Evolutionary conservation across 108 stramenopile species (phyloP), one percentile per base, ranked within the genome.

Genomic region (Seminavis robusta): DNA sequence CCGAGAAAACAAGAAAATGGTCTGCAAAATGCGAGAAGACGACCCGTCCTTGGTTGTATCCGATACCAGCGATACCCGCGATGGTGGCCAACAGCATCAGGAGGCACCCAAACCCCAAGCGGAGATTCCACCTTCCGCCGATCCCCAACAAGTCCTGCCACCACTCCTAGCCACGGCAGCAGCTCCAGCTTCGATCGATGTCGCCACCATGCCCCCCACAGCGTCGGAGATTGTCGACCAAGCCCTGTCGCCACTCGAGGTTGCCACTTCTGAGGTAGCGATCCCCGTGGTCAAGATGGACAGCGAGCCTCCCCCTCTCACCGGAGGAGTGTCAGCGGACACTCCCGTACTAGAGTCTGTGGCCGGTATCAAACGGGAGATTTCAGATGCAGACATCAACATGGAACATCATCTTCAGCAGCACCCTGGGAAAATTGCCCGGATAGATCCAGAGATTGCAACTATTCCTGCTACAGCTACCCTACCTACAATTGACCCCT

Each of bases 1-100:
- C 33, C 55, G 92, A 33, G 86, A 88, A 71, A 94, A 90, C 60
- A 83, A 81, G 34, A 65, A 69, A 43, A 76, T 84, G 71, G 84
- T 93, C 32, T 48, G 49, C 39, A 56, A 61, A 19, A 64, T 63
- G 53, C 65, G 44, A 29, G 29, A 32, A 19, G 31, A 15, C 26
- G 37, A 30, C 27, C 1, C 0, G 6, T 2, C 37, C 16, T 1
- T 19, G 9, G 27, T 16, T 32, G 16, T 10, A 39, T 21, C 56
- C 16, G 42, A 8, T 25, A 6, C 44, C 13, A 4, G 21, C 31
- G 33, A 16, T 8, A 9, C 30, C 26, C 6, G 11, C 25, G 33
- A 3, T 20, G 26, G 6, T 19, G 6, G 45, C 10, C 64, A 30
- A 45, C 42, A 19, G 26, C 44, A 36, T 2, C 33, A 56, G 7